Base-by-base conservation (phyloP, 495 filamentous ascomycete species). In the Copromyces sp. region DNA sequence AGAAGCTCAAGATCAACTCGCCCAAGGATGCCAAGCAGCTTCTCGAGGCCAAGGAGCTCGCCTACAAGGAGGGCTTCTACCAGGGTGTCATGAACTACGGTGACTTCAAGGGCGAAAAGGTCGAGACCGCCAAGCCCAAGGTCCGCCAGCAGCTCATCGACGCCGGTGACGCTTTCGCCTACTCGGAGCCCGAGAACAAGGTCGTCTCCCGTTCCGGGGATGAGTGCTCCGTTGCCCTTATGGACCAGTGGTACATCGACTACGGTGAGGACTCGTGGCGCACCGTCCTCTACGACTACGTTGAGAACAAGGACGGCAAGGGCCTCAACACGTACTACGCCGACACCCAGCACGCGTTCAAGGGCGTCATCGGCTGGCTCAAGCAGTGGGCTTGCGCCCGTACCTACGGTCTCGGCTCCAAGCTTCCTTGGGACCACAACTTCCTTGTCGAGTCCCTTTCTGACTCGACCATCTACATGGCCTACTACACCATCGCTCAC, bases 31-130 rank as follows among this genome's bases (percentile, higher is more conserved):
- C 89, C 17, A 97, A 92, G 79, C 92, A 91, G 82, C 89, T 98
- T 17, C 90, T 90, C 35, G 91, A 98, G 84, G 95, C 95, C 39
- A 99, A 99, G 83, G 95, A 98, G 72, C 83, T 95, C 68, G 95
- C 95, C 5, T 99, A 99, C 84, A 96, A 94, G 80, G 94, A 97
- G 79, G 95, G 93, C n/a, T 98, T 93, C 85, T 99, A 98, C 85
- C 92, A 96, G 83, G 95, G 95, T 69, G 93, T 87, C 53, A 95
- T 99, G 93, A 81, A 93, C 47, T 86, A 92, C 70, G 95, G 95
- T 68, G 93, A 97, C 29, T 98, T 92, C 83, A 92, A 90, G 81
- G 95, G 94, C 38, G 87, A 94, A 82, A 86, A 92, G 71, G 95
- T 99, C 45, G 90, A 93, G 76, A 86, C 85, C 47, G 94, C 90